Conservation (phyloP, 805 yeast species). For the Nadsonia fulvescens region DNA sequence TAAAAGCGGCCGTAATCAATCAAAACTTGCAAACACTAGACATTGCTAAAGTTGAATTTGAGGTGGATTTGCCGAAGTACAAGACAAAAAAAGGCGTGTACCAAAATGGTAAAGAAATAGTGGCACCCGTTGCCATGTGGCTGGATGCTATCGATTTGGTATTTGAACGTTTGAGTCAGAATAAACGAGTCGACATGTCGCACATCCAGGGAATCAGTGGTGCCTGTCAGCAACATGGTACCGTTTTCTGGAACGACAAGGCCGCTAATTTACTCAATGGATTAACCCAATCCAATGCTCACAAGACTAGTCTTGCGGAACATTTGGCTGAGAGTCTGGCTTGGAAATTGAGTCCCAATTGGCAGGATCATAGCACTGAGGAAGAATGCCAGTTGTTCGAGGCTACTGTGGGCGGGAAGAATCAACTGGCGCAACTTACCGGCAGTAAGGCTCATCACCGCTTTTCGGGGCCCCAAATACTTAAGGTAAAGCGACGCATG, state of each 20-base stretch:
- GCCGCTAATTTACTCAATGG: no score
- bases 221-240: conserved; percentile 86
- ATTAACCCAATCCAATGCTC: no score
- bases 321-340: no score
- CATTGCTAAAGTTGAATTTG: conserved; percentile 53
- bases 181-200: conserved; percentile 33
- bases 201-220: conserved; percentile 56
- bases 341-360: conserved; percentile 57
- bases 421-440: conserved; percentile 41
- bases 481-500: conserved; percentile 40
- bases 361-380: conserved; percentile 89
- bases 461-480: conserved; percentile 83
- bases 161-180: conserved; percentile 30
- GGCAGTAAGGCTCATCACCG: conserved; percentile 83
- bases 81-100: conserved; percentile 60
- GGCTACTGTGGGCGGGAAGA: conserved; percentile 39
- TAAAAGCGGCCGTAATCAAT: conserved; percentile 55
- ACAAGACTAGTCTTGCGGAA: no score
- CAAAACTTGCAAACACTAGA: conserved; percentile 26
- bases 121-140: conserved; percentile 83
- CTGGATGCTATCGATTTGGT: conserved; percentile 60
- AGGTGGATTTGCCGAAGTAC: conserved; percentile 40
- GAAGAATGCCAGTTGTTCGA: conserved; percentile 49
- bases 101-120: conserved; percentile 34
- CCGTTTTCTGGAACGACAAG: conserved; percentile 54